Conservation (phyloP, 1,284 basidiomycete genomes). For the Marasmius oreades region DNA sequence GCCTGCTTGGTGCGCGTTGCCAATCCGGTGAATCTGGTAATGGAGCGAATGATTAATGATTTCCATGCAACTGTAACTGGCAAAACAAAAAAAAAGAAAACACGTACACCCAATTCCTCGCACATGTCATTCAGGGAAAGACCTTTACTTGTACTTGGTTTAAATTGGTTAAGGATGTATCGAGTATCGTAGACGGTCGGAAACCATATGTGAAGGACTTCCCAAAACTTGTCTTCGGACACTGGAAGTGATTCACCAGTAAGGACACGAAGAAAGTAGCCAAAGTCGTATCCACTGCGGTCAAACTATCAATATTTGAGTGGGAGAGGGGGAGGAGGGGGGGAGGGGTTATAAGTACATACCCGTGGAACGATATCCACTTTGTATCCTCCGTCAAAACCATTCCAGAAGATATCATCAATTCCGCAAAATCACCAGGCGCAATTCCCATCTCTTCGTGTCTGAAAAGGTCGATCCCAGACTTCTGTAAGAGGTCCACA, state of each 20-base stretch:
- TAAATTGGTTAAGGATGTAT: conserved; percentile 88
- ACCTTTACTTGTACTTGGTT: conserved; percentile 74
- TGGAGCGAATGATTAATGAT: conserved; percentile 9
- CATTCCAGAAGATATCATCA: conserved; percentile 94
- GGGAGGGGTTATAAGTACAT: conserved; percentile 27
- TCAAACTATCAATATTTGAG: neutral
- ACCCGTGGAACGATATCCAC: conserved; percentile 99
- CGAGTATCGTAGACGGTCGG: conserved; percentile 98
- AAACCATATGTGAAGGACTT: conserved; percentile 90
- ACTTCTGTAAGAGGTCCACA: conserved; percentile 91
- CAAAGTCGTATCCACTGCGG: conserved; percentile 95
- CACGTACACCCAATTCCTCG: conserved; percentile 75
- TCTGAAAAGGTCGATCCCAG: conserved; percentile 93
- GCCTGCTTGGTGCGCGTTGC: conserved; percentile 93
- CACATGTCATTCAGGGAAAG: conserved; percentile 91
- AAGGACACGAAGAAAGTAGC: conserved; percentile 95
- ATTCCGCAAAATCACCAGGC: conserved; percentile 94
- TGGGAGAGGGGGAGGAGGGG: too few species aligned
- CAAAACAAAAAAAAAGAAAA: too few species aligned
- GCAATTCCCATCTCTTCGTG: conserved; percentile 92
- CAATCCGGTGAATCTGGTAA: conserved; percentile 80
- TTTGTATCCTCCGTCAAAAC: conserved; percentile 88
- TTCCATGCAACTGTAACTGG: conserved; percentile 6
- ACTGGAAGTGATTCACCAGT: conserved; percentile 87
- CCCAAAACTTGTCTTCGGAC: conserved; percentile 90